Conservation (phyloP, 345 rosid genomes). For the Ceriops zippeliana region DNA sequence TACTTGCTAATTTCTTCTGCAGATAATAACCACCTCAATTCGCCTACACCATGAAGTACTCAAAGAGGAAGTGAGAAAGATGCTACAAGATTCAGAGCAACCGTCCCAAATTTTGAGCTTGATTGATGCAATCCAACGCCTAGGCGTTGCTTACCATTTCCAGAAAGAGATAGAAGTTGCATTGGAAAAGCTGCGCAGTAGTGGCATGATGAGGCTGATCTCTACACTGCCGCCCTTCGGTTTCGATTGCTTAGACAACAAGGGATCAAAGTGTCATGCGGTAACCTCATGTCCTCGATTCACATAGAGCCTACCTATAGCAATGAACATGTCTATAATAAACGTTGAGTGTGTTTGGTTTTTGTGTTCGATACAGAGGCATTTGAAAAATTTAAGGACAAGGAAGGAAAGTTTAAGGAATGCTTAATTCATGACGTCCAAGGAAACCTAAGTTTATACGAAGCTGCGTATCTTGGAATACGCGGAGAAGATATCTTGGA, state of each 20-base stretch:
- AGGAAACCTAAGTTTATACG: conserved; percentile 17
- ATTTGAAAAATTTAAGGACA: conserved; percentile 10
- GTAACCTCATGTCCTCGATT: no score
- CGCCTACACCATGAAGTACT: neutral
- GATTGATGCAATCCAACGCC: conserved; percentile 10
- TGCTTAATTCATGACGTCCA: neutral
- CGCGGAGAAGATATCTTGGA: conserved; percentile 16
- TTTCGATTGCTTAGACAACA: neutral
- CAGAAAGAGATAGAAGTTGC: conserved; percentile 1
- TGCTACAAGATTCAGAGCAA: neutral
- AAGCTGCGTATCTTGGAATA: conserved; percentile 17
- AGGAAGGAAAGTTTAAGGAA: conserved; percentile 1
- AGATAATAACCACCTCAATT: neutral
- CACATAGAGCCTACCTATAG: no score
- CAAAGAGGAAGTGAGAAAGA: conserved; percentile 7
- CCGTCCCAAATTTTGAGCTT: neutral
- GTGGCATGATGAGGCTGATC: no score
- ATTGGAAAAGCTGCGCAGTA: no score
- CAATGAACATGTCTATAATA: no score
- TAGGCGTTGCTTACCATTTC: neutral
- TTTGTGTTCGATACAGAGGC: neutral
- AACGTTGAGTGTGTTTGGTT: no score
- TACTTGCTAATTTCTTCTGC: neutral
- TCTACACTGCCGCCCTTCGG: neutral
- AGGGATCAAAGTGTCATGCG: no score